These are phyloP conservation scores for Fusarium siculi DNA, from an alignment of 2,329 filamentous ascomycete species.

Conservation along the genomic window DNA sequence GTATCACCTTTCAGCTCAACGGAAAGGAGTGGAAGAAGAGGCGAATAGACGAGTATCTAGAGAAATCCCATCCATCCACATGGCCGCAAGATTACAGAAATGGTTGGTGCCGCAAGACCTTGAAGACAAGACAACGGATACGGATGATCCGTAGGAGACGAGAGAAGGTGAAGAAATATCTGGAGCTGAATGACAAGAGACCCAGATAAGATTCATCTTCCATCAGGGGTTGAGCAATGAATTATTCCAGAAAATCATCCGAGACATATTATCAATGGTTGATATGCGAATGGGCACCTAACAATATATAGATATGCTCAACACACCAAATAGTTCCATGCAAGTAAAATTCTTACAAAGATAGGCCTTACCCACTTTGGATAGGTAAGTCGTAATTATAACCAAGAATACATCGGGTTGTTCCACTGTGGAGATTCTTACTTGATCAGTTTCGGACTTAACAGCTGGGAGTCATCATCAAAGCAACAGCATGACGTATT, in stretches of 20 bases:
- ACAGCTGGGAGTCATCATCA: slow-evolving; percentile 7
- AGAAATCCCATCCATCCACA: not conserved
- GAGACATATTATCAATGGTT: too few relatives aligned
- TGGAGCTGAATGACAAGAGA: not conserved
- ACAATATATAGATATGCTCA: not conserved
- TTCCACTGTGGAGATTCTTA: not conserved
- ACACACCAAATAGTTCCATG: too few relatives aligned
- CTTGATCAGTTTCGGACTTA: not conserved
- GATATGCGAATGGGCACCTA: not conserved
- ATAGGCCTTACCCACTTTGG: too few relatives aligned
- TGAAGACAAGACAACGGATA: not conserved
- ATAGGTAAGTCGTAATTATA: too few relatives aligned
- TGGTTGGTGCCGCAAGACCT: not conserved
- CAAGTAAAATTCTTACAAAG: too few relatives aligned
- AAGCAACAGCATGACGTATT: slow-evolving; percentile 5
- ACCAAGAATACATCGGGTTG: too few relatives aligned
- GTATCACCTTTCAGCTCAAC: not conserved
- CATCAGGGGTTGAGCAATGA: rapidly evolving
- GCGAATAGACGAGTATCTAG: not conserved
- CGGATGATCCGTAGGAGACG: not conserved
- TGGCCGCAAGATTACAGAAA: not conserved
- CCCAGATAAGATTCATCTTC: rapidly evolving
- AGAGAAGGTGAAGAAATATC: not conserved
- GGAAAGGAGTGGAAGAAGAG: not conserved
- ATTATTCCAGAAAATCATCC: not conserved